Base-by-base conservation (phyloP, 495 filamentous ascomycete species). In the Tetracladium setigerum region DNA sequence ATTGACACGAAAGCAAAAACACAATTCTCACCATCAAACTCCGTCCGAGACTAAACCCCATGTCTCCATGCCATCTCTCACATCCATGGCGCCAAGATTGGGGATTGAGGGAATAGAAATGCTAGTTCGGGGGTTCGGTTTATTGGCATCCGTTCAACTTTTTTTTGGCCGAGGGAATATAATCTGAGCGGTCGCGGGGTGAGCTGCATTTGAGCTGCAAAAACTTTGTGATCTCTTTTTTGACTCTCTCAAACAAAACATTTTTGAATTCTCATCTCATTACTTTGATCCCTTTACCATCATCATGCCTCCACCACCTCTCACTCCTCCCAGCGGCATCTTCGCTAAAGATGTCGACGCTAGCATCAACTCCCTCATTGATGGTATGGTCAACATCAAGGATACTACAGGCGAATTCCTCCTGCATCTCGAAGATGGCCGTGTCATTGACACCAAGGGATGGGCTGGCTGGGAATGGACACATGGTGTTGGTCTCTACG, bases 391-490 rank as follows among this genome's bases (percentile, higher is more conserved):
- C 50, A 79, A 83, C 61, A 86, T 86, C 62, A 76, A 73, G 56
- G 84, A 88, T 62, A 69, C 66, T 9, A 82, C 80, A 0, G 84
- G 84, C 19, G 66, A 81, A 56, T 88, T 85, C 64, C 72, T 86
- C 9, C 62, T 87, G 22, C 73, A 64, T 14, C 70, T 88, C 15
- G 60, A 69, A 7, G 83, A 87, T 50, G 84, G 83, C 30, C 77
- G 84, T 19, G 66, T 87, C 30, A 86, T 88, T 50, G 84, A 88
- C 58, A 87, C 84, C 14, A 88, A 87, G 62, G 83, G 80, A 34
- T 88, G 83, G 84, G 62, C 76, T 34, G 80, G 78, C 51, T 88
- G 83, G 83, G 84, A 88, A 68, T 88, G 84, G 84, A 88, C 84
- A 4, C 84, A 88, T 61, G 83, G 84, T 6, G 77, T 87, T 48